Percentiles rank a stretch among this genome's conserved stretches.
These are phyloP conservation scores for Gautieria morchelliformis DNA, from an alignment of 768 basidiomycete species.

Conservation along the genomic window DNA sequence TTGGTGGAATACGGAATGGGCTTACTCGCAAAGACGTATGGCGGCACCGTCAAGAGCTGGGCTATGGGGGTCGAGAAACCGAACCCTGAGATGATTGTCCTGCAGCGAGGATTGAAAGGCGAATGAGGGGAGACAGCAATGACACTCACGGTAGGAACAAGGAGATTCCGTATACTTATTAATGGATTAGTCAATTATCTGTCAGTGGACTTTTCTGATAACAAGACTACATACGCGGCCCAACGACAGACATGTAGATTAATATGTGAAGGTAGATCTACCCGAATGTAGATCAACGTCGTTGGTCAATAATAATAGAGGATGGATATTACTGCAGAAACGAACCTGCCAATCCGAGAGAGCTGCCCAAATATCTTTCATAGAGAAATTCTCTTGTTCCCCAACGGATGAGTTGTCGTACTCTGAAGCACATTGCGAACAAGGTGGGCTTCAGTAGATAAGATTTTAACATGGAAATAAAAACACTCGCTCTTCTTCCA, in stretches of 20 bases:
- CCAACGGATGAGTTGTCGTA: slow-evolving; percentile 47
- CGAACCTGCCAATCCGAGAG: slow-evolving; percentile 55
- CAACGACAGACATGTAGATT: slow-evolving; percentile 48
- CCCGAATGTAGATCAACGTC: too few species aligned
- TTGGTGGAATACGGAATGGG: background rate
- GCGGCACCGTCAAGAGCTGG: slow-evolving; percentile 60
- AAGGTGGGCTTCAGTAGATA: background rate
- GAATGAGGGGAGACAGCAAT: background rate
- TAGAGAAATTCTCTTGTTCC: slow-evolving; percentile 52
- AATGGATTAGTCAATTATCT: background rate
- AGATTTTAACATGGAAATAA: background rate
- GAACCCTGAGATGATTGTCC: slow-evolving; percentile 56
- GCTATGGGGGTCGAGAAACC: slow-evolving; percentile 47
- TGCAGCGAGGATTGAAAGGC: slow-evolving; percentile 15
- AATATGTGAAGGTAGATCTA: slow-evolving; percentile 46
- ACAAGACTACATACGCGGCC: slow-evolving; percentile 40
- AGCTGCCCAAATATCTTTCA: slow-evolving; percentile 43
- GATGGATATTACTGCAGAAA: background rate
- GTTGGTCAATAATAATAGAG: background rate
- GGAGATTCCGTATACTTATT: slow-evolving; percentile 56
- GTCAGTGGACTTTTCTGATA: background rate
- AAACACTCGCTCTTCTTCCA: slow-evolving; percentile 39
- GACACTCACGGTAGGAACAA: slow-evolving; percentile 56
- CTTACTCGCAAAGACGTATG: slow-evolving; percentile 55
- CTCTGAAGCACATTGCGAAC: slow-evolving; percentile 23